Conservation (phyloP, 108 stramenopile species). For the Cyclotella distinguenda region DNA sequence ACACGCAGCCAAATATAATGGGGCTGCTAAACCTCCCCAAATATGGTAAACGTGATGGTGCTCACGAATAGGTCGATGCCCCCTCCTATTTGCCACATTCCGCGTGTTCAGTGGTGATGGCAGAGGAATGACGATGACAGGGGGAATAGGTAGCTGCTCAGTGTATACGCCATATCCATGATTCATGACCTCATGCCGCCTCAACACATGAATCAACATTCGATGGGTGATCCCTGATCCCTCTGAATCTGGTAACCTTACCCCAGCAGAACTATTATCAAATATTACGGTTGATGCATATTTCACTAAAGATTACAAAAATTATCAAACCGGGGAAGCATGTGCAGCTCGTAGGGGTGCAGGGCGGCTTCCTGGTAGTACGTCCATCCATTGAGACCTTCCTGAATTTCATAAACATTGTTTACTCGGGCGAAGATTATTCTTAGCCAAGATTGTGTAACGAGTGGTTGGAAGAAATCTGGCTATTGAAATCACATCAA, state of each 20-base stretch:
- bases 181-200: too few relatives aligned
- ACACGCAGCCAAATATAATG: too few relatives aligned
- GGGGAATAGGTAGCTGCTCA: too few relatives aligned
- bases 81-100: too few relatives aligned
- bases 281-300: constrained; percentile 49
- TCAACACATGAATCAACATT: too few relatives aligned
- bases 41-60: too few relatives aligned
- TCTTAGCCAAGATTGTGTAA: constrained; percentile 24
- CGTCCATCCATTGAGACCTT: constrained; percentile 59
- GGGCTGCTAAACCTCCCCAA: too few relatives aligned
- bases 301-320: constrained; percentile 67
- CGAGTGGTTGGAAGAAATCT: constrained; percentile 52
- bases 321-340: constrained; percentile 39
- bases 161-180: too few relatives aligned
- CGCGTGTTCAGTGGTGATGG: too few relatives aligned
- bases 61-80: too few relatives aligned
- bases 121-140: too few relatives aligned
- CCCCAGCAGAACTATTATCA: constrained; percentile 2
- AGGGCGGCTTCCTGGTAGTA: constrained; percentile 87
- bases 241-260: constrained; percentile 1
- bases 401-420: constrained; percentile 48
- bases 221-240: constrained; percentile 10
- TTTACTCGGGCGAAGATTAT: constrained; percentile 60
- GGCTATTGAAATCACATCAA: constrained; percentile 70
- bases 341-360: constrained; percentile 54